Evolutionary conservation across 2,329 filamentous ascomycete species (phyloP).

Genomic region (Venturia pyrina): DNA sequence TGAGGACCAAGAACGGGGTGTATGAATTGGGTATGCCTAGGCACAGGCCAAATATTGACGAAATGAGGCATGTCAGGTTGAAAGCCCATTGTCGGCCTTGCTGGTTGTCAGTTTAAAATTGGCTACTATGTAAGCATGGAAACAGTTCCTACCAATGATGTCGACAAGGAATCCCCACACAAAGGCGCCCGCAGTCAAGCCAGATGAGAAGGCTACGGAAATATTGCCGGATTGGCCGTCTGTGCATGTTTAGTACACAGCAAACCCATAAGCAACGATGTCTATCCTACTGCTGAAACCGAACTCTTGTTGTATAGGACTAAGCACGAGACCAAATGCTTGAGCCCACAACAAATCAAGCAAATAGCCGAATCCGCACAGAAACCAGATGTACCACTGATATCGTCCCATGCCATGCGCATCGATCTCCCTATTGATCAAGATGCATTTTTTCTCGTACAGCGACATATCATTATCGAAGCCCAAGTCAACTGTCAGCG

Average conservation of each 20-base stretch:
- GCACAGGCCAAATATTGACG: slow-evolving; percentile 60
- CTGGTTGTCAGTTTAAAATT: not conserved
- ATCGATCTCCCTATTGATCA: slow-evolving; percentile 41
- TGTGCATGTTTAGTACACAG: slow-evolving; percentile 8
- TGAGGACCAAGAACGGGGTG: slow-evolving; percentile 51
- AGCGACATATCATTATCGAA: slow-evolving; percentile 22
- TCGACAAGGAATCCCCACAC: slow-evolving; percentile 71
- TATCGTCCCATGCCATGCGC: slow-evolving; percentile 66
- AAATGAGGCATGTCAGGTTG: slow-evolving; percentile 66
- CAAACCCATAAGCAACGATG: slow-evolving; percentile 52
- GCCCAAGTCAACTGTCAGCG: not conserved
- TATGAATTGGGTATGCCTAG: slow-evolving; percentile 49
- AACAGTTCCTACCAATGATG: slow-evolving; percentile 46
- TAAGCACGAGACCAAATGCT: slow-evolving; percentile 40
- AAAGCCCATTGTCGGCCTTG: slow-evolving; percentile 56
- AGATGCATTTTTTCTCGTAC: slow-evolving; percentile 34
- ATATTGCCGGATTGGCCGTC: slow-evolving; percentile 38
- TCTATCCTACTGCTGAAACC: slow-evolving; percentile 38
- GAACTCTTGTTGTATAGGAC: slow-evolving; percentile 46
- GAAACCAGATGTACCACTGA: slow-evolving; percentile 52
- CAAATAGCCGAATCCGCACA: slow-evolving; percentile 47
- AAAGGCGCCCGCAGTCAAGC: slow-evolving; percentile 38
- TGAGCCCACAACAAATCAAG: slow-evolving; percentile 40
- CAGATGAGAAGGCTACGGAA: slow-evolving; percentile 44
- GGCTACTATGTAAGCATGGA: too few species aligned